phyloP scores from a whole-genome alignment of 768 basidiomycete genomes.

The Suillus discolor region DNA sequence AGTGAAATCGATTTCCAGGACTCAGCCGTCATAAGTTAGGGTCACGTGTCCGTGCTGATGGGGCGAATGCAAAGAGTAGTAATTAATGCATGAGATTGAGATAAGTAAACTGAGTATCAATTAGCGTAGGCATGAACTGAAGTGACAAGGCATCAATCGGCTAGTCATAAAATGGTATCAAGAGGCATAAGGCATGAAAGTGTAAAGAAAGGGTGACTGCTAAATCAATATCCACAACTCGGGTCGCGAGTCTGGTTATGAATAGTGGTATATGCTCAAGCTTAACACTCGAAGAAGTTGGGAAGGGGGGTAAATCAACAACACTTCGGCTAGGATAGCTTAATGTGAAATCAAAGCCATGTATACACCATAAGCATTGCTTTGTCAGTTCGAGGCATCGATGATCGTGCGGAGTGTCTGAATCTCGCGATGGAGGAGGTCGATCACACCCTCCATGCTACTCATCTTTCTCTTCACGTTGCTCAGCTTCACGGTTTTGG shows the following conservation, averaged over 20 bases:
- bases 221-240: not conserved
- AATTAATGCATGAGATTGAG: not conserved
- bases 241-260: not conserved
- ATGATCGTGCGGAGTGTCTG: not conserved
- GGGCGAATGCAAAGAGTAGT: too few relatives aligned
- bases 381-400: not conserved
- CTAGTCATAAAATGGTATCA: not conserved
- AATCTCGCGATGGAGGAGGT: not conserved
- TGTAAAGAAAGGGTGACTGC: not conserved
- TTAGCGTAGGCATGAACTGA: not conserved
- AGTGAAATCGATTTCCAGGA: too few relatives aligned
- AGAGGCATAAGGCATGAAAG: not conserved
- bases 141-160: not conserved
- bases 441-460: not conserved
- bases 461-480: not conserved
- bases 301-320: not conserved
- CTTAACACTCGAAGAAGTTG: not conserved
- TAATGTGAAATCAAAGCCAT: not conserved
- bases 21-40: too few relatives aligned
- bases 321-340: not conserved
- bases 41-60: too few relatives aligned
- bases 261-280: not conserved
- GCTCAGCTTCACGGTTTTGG: not conserved
- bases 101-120: not conserved
- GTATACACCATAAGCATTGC: not conserved